A percentile compares a stretch with the other conserved stretches of the same genome.
phyloP scores from a whole-genome alignment of 495 filamentous ascomycete species.

The Neurospora sp. region DNA sequence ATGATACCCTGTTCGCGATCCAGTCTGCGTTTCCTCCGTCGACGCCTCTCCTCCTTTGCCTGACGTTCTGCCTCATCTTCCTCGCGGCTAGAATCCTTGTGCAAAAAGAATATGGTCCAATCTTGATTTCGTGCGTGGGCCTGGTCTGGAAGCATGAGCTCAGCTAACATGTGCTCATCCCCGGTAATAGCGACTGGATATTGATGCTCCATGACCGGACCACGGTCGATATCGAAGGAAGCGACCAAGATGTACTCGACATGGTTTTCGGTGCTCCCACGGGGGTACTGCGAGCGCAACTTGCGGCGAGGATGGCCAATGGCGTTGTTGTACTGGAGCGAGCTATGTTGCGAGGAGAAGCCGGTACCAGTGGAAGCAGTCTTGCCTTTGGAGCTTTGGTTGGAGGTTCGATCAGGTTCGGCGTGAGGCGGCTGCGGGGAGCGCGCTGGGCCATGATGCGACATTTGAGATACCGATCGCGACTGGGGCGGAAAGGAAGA shows the following conservation, averaged over 20 bases:
- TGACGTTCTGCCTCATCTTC: conserved; percentile 56
- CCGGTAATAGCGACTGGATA: conserved; percentile 89
- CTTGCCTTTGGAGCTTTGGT: conserved; percentile 48
- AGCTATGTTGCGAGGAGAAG: conserved; percentile 45
- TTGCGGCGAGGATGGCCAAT: conserved; percentile 33
- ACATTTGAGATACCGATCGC: conserved; percentile 43
- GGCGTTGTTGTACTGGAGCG: conserved; percentile 33
- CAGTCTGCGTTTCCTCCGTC: conserved; percentile 30
- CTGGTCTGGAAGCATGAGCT: conserved; percentile 97
- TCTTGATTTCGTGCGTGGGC: conserved; percentile 91
- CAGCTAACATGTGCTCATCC: conserved; percentile 95
- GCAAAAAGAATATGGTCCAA: conserved; percentile 98
- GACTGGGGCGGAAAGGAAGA: conserved; percentile 51
- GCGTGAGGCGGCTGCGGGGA: conserved; percentile 40
- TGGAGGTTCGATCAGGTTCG: conserved; percentile 39
- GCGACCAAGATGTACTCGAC: conserved; percentile 99
- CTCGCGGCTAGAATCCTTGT: conserved; percentile 79
- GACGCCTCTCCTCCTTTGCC: conserved; percentile 41
- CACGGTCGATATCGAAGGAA: conserved; percentile 92
- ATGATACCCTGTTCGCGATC: conserved; percentile 45
- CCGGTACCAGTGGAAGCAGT: conserved; percentile 39
- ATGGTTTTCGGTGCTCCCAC: conserved; percentile 72
- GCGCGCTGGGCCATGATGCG: conserved; percentile 25
- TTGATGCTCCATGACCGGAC: conserved; percentile 97
- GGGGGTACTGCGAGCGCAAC: conserved; percentile 79